Conservation (phyloP, 164 flowering plant species). For the Umbilicus rupestris region DNA sequence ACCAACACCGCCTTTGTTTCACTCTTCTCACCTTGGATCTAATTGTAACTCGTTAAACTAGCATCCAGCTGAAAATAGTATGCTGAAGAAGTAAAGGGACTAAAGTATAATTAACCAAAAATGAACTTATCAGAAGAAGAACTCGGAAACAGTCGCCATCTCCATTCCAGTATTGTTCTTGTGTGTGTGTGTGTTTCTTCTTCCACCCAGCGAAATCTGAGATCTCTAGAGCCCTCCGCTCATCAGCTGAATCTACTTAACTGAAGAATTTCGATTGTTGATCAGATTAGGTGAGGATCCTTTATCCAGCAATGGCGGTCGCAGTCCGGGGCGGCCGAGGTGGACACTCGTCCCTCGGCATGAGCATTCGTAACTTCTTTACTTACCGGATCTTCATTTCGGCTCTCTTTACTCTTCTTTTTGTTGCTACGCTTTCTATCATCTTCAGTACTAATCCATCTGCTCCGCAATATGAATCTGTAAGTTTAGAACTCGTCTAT, state of each 20-base stretch:
- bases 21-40: not conserved
- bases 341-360: constrained; percentile 11
- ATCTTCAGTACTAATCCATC: constrained; percentile 44
- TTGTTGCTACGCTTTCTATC: constrained; percentile 70
- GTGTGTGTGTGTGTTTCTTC: no score
- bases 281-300: not conserved
- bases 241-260: no score
- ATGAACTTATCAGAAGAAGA: not conserved
- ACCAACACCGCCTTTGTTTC: not conserved
- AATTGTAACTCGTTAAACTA: no score
- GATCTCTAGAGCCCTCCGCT: no score
- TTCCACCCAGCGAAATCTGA: no score
- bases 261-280: no score
- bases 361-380: constrained; percentile 40
- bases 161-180: no score
- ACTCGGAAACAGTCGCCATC: no score
- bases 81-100: not conserved
- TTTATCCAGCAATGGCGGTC: constrained; percentile 33
- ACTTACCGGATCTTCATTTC: constrained; percentile 75
- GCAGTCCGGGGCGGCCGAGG: constrained; percentile 36
- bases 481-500: constrained; percentile 15
- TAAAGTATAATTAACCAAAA: not conserved
- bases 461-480: constrained; percentile 30
- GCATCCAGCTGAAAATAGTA: no score
- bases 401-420: constrained; percentile 76